These are phyloP conservation scores for Boletus speciosus DNA, from an alignment of 768 basidiomycete species.

Conservation along the genomic window DNA sequence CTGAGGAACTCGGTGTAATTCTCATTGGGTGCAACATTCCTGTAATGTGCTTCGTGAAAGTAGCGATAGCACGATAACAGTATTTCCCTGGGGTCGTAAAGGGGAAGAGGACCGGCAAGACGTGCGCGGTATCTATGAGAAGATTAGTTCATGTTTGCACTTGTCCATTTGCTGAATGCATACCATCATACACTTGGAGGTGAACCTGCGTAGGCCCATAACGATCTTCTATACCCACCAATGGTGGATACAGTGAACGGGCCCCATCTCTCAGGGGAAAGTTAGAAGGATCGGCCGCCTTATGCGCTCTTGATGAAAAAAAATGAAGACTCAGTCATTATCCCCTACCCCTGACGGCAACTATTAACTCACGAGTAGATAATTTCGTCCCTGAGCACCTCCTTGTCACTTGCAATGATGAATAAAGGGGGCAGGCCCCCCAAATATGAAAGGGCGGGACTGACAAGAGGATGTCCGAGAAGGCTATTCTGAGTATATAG, in stretches of 20 bases:
- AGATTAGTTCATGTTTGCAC: conserved; percentile 11
- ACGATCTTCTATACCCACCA: conserved; percentile 52
- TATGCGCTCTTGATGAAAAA: conserved; percentile 66
- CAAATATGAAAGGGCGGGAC: conserved; percentile 75
- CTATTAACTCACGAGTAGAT: conserved; percentile 65
- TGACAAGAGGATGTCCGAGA: conserved; percentile 77
- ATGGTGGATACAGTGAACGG: conserved; percentile 51
- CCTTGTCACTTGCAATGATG: conserved; percentile 83
- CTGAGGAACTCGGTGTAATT: conserved; percentile 10
- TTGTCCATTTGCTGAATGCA: conserved; percentile 16
- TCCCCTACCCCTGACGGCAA: not conserved
- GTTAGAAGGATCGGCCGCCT: conserved; percentile 78
- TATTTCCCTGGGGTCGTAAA: conserved; percentile 78
- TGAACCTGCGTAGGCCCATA: conserved; percentile 76
- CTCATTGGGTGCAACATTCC: conserved; percentile 34
- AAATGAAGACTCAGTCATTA: not conserved
- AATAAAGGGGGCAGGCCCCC: conserved; percentile 89
- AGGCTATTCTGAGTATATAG: conserved; percentile 81
- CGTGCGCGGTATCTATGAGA: conserved; percentile 60
- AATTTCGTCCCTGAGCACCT: conserved; percentile 89
- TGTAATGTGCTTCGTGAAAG: conserved; percentile 65
- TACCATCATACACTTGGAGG: conserved; percentile 89
- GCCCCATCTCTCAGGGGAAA: conserved; percentile 50
- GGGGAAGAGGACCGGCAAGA: conserved; percentile 68
- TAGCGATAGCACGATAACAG: conserved; percentile 74